Evolutionary conservation across 176 grass and related monocot species (phyloP), one percentile per base, ranked within the genome.

Genomic region (Phoenix dactylifera): DNA sequence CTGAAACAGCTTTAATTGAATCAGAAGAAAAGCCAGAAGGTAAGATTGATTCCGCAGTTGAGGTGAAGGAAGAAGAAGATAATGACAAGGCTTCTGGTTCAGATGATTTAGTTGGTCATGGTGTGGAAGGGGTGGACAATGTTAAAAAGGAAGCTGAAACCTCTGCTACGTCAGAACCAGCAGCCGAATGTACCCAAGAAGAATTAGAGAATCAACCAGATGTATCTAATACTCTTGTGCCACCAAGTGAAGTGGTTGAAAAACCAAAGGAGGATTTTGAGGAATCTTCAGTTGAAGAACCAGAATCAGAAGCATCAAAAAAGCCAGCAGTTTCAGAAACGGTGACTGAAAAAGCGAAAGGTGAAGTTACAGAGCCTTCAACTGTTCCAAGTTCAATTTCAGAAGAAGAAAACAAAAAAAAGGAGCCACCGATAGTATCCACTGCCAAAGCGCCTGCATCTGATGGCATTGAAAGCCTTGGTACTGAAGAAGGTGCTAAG

Each of bases 291-390:
- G 26, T 69, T 6, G 56, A 66, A 55, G 74, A 68, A 19, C 49
- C 57, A 59, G 25, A 59, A 17, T 15, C 19, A 29, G 57, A 76
- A 60, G 53, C 60, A 18, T 55, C 54, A 18, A 64, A 76, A 16
- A 56, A 76, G 56, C 52, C 69, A 35, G 74, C 18, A 22, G 54
- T 56, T 56, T 17, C 54, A 24, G 12, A 7, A 22, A 1, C 9
- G 15, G 7, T 22, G 35, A 14, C 35, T 2, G 35, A 44, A 44
- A 44, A 44, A 9, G 35, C 12, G 35, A 44, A 44, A 44, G 35
- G 10, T 10, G 9, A 12, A 44, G 35, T 44, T 12, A 44, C 35
- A 10, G 35, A 44, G 2, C 35, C 35, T 44, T 44, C 1, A 2
- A 44, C 35, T 3, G 18, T 56, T 56, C 54, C 54, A 24, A 24